Base-by-base conservation (phyloP, 1,284 basidiomycete species). In the Cryptococcus jaspeensis region DNA sequence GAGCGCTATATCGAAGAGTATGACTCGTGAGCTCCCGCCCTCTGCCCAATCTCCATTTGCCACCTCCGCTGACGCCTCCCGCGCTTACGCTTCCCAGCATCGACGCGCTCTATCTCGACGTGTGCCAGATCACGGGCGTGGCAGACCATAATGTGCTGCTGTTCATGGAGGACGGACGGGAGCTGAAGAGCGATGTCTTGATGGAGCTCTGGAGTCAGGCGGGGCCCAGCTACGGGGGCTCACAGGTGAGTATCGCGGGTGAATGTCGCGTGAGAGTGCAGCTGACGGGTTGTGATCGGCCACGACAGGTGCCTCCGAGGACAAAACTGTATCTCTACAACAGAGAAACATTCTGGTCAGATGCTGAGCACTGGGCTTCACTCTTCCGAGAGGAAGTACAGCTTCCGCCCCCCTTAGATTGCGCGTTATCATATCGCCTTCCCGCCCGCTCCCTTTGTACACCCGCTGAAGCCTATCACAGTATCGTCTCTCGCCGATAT, bases 131-230 rank as follows among this genome's bases (percentile, higher is more conserved):
- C 1, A 63, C 64, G 0, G 66, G 63, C n/a, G 28, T 76, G 1
- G 49, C 62, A 2, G 20, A 55, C 13, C 67, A 65, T 37, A 72
- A 74, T 59, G 56, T 74, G 12, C 56, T 76, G 35, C 60, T 76
- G n/a, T 76, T 76, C 57, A 59, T 73, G 35, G 69, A 71, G 22
- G 72, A 76, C 57, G 74, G 72, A 8, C 46, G 71, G 48, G 72
- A 76, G 54, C 52, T 76, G 16, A 63, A 60, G 51, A 58, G 63
- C 5, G 64, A 71, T 28, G 61, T 72, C n/a, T 54, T 76, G 35
- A 58, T 70, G 44, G 67, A 72, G 50, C 53, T 64, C 8, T 71
- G 69, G 70, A 72, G 68, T 49, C 58, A 69, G 44, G 71, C 72
- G 41, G 72, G 70, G 8, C 61, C 66, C 50, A 71, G 67, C 20